These are phyloP conservation scores for Stagonosporopsis tanaceti DNA, from an alignment of 2,329 filamentous ascomycete genomes.

Conservation along the genomic window DNA sequence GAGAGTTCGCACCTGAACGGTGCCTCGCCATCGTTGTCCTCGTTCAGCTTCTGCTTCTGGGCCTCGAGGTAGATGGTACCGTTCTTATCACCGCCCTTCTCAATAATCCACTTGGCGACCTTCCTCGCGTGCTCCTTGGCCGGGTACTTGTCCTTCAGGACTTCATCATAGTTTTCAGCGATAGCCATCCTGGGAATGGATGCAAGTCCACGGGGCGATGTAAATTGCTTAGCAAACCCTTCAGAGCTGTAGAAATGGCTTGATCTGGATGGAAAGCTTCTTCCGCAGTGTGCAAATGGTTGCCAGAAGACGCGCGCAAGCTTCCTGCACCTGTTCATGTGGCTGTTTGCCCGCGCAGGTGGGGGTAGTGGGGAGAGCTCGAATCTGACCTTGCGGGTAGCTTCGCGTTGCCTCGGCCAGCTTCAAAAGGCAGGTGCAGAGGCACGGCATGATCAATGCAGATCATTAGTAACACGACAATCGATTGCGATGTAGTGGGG, in stretches of 20 bases:
- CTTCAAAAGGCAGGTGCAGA: slow-evolving; percentile 32
- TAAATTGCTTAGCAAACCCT: slow-evolving; percentile 9
- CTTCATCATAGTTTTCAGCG: slow-evolving; percentile 45
- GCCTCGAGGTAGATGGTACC: slow-evolving; percentile 90
- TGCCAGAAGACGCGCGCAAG: slow-evolving; percentile 25
- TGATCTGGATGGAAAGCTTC: slow-evolving; percentile 14
- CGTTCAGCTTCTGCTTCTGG: slow-evolving; percentile 79
- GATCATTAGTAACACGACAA: slow-evolving; percentile 1
- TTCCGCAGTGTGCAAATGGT: slow-evolving; percentile 18
- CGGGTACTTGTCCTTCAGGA: slow-evolving; percentile 71
- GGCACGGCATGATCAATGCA: background rate
- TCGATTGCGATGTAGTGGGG: background rate
- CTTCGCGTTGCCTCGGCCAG: slow-evolving; percentile 12
- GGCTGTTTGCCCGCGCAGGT: slow-evolving; percentile 28
- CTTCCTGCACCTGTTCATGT: slow-evolving; percentile 27
- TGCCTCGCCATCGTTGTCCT: slow-evolving; percentile 86
- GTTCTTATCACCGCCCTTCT: slow-evolving; percentile 67
- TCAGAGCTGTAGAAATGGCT: slow-evolving; percentile 6
- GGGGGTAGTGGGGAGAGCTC: slow-evolving; percentile 36
- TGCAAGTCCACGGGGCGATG: slow-evolving; percentile 15
- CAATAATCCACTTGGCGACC: slow-evolving; percentile 79
- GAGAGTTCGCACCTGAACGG: slow-evolving; percentile 72
- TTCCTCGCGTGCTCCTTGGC: slow-evolving; percentile 86
- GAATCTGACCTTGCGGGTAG: slow-evolving; percentile 32
- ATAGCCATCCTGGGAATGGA: slow-evolving; percentile 36